Conservation (phyloP, 208 protist species). For the Leishmania aethiopica region DNA sequence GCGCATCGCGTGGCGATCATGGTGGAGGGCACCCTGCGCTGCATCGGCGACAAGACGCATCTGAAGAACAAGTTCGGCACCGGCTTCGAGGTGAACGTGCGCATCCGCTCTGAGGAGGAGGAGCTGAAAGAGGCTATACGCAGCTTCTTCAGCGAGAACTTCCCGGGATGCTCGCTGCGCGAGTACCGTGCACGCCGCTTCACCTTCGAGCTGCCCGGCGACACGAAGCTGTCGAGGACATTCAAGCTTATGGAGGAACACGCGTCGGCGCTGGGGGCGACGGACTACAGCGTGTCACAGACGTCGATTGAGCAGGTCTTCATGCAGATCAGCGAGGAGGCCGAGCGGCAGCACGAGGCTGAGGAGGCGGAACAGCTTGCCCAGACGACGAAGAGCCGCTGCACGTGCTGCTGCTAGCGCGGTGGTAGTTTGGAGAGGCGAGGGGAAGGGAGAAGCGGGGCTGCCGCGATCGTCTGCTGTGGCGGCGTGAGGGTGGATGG, state of each 20-base stretch:
- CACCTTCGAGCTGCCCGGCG: neutral
- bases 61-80: slow-evolving; percentile 75
- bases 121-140: slow-evolving; percentile 15
- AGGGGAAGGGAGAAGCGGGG: neutral
- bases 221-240: slow-evolving; percentile 37
- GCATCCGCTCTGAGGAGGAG: slow-evolving; percentile 25
- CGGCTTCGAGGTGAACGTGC: slow-evolving; percentile 47
- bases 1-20: slow-evolving; percentile 80
- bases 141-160: neutral
- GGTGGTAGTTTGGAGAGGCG: neutral
- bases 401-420: neutral
- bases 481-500: neutral
- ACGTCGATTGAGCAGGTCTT: slow-evolving; percentile 34
- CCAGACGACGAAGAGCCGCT: neutral
- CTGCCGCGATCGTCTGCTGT: neutral
- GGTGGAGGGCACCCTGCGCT: slow-evolving; percentile 75
- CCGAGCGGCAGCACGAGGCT: slow-evolving; percentile 25
- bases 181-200: neutral
- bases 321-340: slow-evolving; percentile 60
- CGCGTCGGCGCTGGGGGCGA: slow-evolving; percentile 34
- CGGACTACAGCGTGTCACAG: slow-evolving; percentile 79
- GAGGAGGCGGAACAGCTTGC: slow-evolving; percentile 14
- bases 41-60: slow-evolving; percentile 80
- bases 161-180: neutral
- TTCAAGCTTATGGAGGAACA: slow-evolving; percentile 56